phyloP scores from a whole-genome alignment of 495 filamentous ascomycete species.

The Ascodesmis nigricans region DNA sequence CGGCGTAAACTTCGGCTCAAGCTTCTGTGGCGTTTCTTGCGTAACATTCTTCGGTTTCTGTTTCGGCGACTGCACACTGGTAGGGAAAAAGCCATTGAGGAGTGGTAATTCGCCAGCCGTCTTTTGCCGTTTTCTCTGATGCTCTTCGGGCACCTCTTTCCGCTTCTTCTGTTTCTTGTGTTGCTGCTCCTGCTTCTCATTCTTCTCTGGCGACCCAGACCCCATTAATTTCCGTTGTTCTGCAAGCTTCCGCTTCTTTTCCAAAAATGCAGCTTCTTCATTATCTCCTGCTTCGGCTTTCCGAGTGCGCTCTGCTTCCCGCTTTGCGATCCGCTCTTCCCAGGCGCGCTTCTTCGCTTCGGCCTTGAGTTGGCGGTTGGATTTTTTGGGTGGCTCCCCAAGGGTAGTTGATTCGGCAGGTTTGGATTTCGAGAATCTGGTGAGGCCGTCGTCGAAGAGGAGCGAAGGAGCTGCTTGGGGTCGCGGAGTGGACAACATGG shows the following conservation, averaged over 20 bases:
- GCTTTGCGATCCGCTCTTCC: conserved; percentile 1
- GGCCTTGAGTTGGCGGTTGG: conserved; percentile 2
- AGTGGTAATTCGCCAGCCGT: conserved; percentile 1
- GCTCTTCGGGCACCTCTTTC: too few species aligned
- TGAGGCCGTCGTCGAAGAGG: conserved; percentile 1
- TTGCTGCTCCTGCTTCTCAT: not conserved
- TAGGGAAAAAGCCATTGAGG: conserved; percentile 1
- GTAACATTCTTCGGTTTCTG: not conserved
- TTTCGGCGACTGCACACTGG: not conserved
- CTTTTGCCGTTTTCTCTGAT: too few species aligned
- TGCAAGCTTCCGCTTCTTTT: not conserved
- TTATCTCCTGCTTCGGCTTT: not conserved
- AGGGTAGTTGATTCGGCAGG: not conserved
- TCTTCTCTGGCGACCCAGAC: too few species aligned
- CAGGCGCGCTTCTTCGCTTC: not conserved
- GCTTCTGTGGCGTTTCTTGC: not conserved
- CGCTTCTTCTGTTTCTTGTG: not conserved
- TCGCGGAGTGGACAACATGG: too few species aligned
- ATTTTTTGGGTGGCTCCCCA: conserved; percentile 2
- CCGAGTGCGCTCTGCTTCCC: not conserved
- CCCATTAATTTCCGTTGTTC: too few species aligned
- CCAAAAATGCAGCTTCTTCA: not conserved
- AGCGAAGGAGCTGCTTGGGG: too few species aligned
- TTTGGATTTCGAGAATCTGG: not conserved
- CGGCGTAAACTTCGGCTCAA: not conserved